Evolutionary conservation across 352 stramenopile genomes (phyloP).

Genomic region (Pythium biforme): DNA sequence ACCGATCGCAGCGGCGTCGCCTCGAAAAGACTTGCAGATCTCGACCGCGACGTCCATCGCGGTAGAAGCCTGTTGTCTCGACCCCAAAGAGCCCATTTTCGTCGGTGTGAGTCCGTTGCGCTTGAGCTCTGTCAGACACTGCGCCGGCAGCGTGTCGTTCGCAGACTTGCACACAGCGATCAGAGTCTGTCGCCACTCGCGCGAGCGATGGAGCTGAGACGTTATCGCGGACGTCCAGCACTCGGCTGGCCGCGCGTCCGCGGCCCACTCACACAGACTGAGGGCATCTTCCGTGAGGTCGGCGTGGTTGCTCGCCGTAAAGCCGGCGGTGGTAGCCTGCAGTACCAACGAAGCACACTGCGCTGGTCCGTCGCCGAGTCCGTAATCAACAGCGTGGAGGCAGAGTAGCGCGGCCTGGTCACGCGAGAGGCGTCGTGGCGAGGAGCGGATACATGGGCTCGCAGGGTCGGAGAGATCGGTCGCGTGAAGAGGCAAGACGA

Average conservation of each 20-base stretch:
- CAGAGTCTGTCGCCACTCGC: slow-evolving; percentile 17
- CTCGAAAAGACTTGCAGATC: slow-evolving; percentile 18
- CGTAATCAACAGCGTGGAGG: background rate
- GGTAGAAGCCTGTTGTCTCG: background rate
- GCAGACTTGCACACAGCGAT: slow-evolving; percentile 38
- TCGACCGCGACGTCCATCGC: slow-evolving; percentile 1
- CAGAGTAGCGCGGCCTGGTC: slow-evolving; percentile 14
- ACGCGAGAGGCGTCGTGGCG: slow-evolving; percentile 1
- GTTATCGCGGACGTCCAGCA: slow-evolving; percentile 45
- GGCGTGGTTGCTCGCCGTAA: background rate
- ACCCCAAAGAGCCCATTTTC: background rate
- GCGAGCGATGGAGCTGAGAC: slow-evolving; percentile 25
- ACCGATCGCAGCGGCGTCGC: slow-evolving; percentile 13
- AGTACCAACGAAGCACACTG: slow-evolving; percentile 2
- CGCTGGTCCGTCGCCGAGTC: slow-evolving; percentile 15
- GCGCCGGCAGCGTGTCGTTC: slow-evolving; percentile 27
- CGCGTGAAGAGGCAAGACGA: background rate
- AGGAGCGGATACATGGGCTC: slow-evolving; percentile 2
- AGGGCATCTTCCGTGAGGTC: slow-evolving; percentile 1
- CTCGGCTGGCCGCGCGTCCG: slow-evolving; percentile 25
- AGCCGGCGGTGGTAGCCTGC: background rate
- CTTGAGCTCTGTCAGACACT: slow-evolving; percentile 37
- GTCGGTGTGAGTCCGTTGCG: background rate
- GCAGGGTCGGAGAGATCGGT: background rate
- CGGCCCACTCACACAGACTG: slow-evolving; percentile 2